phyloP scores from a whole-genome alignment of 139 green algal genomes.

The Haematococcus lacustris region DNA sequence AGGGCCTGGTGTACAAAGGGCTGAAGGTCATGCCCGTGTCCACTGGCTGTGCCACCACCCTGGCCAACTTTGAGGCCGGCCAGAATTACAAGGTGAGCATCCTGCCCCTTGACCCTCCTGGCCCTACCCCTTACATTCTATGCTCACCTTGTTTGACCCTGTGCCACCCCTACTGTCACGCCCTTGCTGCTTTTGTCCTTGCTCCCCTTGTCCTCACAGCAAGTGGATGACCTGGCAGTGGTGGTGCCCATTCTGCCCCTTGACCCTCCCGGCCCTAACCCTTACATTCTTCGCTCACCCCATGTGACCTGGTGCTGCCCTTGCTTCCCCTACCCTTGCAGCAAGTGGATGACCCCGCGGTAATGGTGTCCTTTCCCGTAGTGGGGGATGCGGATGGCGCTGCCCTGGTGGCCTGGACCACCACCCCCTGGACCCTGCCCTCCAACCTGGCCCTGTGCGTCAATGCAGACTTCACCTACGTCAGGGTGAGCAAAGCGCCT shows the following conservation, averaged over 20 bases:
- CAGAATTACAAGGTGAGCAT: slow-evolving; percentile 92
- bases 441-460: slow-evolving; percentile 97
- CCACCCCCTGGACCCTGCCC: slow-evolving; percentile 97
- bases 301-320: too few species aligned
- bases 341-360: slow-evolving; percentile 48
- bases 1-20: slow-evolving; percentile 93
- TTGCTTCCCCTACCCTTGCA: too few species aligned
- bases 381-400: slow-evolving; percentile 65
- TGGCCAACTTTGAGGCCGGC: slow-evolving; percentile 98
- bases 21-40: slow-evolving; percentile 99
- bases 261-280: too few species aligned
- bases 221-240: neutral
- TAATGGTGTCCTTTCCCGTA: slow-evolving; percentile 76
- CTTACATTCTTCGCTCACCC: too few species aligned
- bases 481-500: slow-evolving; percentile 64
- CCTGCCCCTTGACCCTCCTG: too few species aligned
- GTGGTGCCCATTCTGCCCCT: too few species aligned
- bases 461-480: slow-evolving; percentile 85
- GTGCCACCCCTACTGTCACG: neutral
- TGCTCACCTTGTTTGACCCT: too few species aligned
- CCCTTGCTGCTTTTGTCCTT: neutral
- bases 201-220: too few species aligned
- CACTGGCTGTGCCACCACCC: slow-evolving; percentile 83
- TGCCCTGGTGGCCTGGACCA: slow-evolving; percentile 93
- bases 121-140: too few species aligned